phyloP scores from a whole-genome alignment of 768 basidiomycete species.

The Tricholoma sp. region DNA sequence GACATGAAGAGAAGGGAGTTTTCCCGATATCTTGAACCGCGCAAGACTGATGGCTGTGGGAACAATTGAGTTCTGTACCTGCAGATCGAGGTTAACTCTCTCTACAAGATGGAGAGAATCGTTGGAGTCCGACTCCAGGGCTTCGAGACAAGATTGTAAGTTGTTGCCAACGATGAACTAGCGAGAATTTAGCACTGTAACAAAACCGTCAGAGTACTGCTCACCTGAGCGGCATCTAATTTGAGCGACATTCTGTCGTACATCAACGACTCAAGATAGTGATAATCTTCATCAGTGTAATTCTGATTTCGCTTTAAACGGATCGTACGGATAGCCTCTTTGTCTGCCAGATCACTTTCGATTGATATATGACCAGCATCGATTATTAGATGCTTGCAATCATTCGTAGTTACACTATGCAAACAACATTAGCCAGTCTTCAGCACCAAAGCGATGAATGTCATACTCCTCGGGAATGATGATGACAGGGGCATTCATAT shows the following conservation, averaged over 20 bases:
- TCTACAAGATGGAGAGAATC: slow-evolving; percentile 84
- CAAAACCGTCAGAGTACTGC: slow-evolving; percentile 7
- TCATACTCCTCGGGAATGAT: slow-evolving; percentile 91
- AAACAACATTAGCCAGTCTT: slow-evolving; percentile 5
- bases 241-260: slow-evolving; percentile 86
- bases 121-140: slow-evolving; percentile 52
- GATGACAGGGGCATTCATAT: slow-evolving; percentile 95
- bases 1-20: slow-evolving; percentile 79
- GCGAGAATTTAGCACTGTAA: slow-evolving; percentile 32
- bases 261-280: slow-evolving; percentile 84
- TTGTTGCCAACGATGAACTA: slow-evolving; percentile 89
- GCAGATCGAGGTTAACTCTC: slow-evolving; percentile 83
- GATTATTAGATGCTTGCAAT: slow-evolving; percentile 83
- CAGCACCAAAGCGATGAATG: neutral
- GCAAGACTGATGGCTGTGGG: slow-evolving; percentile 77
- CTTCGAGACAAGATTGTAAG: slow-evolving; percentile 75
- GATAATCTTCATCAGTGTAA: slow-evolving; percentile 85
- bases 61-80: slow-evolving; percentile 90
- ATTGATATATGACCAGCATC: slow-evolving; percentile 97
- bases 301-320: slow-evolving; percentile 78
- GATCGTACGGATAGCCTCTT: slow-evolving; percentile 70
- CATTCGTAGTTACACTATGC: slow-evolving; percentile 63
- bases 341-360: slow-evolving; percentile 83
- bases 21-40: slow-evolving; percentile 86
- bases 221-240: slow-evolving; percentile 86